phyloP scores from a whole-genome alignment of 257 asterid species.

The Buddleja alternifolia region DNA sequence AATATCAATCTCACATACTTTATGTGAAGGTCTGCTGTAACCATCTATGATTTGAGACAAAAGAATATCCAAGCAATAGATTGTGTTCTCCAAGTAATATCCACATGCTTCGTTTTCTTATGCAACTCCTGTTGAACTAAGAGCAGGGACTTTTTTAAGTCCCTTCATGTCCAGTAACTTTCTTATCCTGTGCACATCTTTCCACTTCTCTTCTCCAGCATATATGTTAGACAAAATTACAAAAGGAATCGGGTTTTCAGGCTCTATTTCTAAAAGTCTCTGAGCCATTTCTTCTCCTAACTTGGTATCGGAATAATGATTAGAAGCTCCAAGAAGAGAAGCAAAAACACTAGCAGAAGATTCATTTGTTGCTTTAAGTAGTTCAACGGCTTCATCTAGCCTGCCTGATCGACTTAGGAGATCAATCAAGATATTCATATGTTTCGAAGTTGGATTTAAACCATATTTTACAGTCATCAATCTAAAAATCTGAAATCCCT shows the following conservation, averaged over 20 bases:
- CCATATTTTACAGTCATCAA: slow-evolving; percentile 54
- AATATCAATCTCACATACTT: not conserved
- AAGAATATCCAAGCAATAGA: not conserved
- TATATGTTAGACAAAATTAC: slow-evolving; percentile 81
- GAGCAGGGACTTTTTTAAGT: slow-evolving; percentile 60
- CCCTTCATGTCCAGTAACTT: slow-evolving; percentile 53
- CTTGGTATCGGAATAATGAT: slow-evolving; percentile 53
- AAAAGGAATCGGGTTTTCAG: slow-evolving; percentile 70
- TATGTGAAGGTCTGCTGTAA: not conserved
- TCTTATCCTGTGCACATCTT: slow-evolving; percentile 67
- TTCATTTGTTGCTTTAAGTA: slow-evolving; percentile 54
- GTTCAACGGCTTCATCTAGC: slow-evolving; percentile 69
- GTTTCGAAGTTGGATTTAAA: slow-evolving; percentile 66
- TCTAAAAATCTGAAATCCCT: slow-evolving; percentile 64
- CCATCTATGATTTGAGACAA: not conserved
- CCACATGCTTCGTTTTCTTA: slow-evolving; percentile 22
- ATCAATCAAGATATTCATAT: slow-evolving; percentile 61
- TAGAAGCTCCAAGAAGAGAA: slow-evolving; percentile 73
- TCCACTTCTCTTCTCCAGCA: slow-evolving; percentile 81
- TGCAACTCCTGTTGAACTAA: slow-evolving; percentile 52
- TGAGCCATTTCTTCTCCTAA: slow-evolving; percentile 66
- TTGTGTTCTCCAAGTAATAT: slow-evolving; percentile 2
- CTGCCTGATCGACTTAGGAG: slow-evolving; percentile 79
- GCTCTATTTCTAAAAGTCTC: slow-evolving; percentile 65
- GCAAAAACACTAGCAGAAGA: slow-evolving; percentile 55